Evolutionary conservation across 257 asterid genomes (phyloP).

Genomic region (Fraxinus pennsylvanica): DNA sequence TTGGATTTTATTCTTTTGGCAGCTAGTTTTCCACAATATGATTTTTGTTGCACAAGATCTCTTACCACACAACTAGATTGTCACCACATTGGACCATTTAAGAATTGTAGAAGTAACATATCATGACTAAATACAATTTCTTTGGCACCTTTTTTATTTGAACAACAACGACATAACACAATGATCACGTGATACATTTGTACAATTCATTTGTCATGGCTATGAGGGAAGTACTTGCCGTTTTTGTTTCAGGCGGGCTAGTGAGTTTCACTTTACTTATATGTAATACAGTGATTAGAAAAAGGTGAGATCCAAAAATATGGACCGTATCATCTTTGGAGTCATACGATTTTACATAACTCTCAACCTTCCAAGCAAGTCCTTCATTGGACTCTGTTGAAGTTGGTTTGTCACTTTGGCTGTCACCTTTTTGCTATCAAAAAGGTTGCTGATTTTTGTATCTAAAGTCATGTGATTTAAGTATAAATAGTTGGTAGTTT

Average conservation of each 20-base stretch:
- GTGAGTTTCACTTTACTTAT: not conserved
- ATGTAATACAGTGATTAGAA: constrained; percentile 1
- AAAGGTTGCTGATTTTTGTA: too few relatives aligned
- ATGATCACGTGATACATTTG: not conserved
- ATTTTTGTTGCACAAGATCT: too few relatives aligned
- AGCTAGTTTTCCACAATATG: too few relatives aligned
- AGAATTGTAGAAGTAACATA: not conserved
- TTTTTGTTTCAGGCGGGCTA: not conserved
- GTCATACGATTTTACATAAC: constrained; percentile 2
- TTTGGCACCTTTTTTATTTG: not conserved
- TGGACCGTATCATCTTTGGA: constrained; percentile 1
- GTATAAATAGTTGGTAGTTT: too few relatives aligned
- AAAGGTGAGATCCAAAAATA: constrained; percentile 1
- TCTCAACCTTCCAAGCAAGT: constrained; percentile 11
- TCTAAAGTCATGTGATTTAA: too few relatives aligned
- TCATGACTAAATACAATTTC: too few relatives aligned
- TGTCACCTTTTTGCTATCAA: too few relatives aligned
- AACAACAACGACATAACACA: not conserved
- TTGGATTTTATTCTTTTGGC: too few relatives aligned
- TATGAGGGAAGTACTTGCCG: not conserved
- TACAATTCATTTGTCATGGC: not conserved
- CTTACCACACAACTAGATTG: too few relatives aligned
- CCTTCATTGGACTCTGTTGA: not conserved
- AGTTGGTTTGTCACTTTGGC: too few relatives aligned
- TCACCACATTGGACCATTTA: too few relatives aligned